These are phyloP conservation scores for Cydonia oblonga DNA, from an alignment of 331 rosid species.

Conservation along the genomic window DNA sequence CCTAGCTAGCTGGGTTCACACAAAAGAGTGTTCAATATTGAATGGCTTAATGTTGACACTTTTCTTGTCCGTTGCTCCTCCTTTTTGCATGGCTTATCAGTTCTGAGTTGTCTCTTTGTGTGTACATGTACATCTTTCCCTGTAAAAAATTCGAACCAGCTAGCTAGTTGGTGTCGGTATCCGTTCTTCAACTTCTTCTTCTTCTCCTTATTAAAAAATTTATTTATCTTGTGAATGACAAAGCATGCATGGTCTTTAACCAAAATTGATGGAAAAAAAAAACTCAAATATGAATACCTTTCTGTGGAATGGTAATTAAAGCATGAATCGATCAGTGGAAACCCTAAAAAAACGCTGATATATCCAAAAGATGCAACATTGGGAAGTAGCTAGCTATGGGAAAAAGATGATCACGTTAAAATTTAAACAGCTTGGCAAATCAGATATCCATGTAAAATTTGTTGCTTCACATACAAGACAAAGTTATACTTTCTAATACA, in stretches of 20 bases:
- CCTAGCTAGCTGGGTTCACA: neutral
- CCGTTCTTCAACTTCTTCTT: neutral
- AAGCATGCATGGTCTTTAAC: neutral
- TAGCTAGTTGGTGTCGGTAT: neutral
- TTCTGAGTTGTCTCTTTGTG: neutral
- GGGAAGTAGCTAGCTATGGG: neutral
- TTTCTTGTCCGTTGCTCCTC: neutral
- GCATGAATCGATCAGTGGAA: too few species aligned
- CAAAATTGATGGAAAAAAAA: neutral
- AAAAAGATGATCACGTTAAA: neutral
- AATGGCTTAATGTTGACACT: neutral
- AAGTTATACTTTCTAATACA: neutral
- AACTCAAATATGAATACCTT: neutral
- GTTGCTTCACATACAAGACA: conserved; percentile 5
- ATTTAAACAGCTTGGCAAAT: neutral
- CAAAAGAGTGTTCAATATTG: neutral
- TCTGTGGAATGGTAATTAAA: neutral
- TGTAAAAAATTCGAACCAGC: neutral
- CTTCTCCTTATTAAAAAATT: too few species aligned
- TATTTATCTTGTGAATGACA: neutral
- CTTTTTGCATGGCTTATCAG: neutral
- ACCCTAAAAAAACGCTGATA: neutral
- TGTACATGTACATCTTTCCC: neutral
- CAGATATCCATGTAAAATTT: neutral
- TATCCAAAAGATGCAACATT: neutral